Conservation (phyloP, 1,284 basidiomycete species). For the Cutaneotrichosporon cutaneum region DNA sequence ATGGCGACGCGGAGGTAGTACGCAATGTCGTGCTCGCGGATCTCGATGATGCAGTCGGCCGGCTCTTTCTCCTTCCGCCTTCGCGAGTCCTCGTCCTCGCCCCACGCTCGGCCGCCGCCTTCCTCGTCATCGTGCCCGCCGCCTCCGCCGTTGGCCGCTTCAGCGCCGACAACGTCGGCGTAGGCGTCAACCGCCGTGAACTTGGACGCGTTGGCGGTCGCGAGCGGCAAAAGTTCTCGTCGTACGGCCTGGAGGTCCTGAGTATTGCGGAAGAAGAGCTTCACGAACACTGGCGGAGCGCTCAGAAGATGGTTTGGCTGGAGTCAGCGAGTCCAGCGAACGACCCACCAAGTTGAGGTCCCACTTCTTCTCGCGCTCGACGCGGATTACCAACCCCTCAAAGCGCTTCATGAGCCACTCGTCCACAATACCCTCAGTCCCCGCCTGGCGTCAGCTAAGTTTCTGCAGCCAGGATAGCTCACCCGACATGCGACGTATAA, state of each 20-base stretch:
- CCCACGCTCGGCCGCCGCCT: conserved; percentile 56
- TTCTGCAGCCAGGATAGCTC: conserved; percentile 30
- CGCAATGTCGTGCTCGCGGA: conserved; percentile 94
- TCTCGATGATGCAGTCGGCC: conserved; percentile 85
- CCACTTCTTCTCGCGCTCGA: conserved; percentile 82
- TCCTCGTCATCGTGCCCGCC: conserved; percentile 56
- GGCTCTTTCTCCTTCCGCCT: conserved; percentile 65
- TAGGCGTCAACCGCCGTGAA: conserved; percentile 95
- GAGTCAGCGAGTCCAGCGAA: background rate
- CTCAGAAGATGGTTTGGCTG: conserved; percentile 93
- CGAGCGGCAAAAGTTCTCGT: conserved; percentile 84
- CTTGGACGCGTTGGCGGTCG: conserved; percentile 86
- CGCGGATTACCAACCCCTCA: conserved; percentile 77
- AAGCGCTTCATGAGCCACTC: conserved; percentile 95
- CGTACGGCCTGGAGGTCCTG: conserved; percentile 85
- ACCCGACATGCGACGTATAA: conserved; percentile 91
- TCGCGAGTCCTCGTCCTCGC: conserved; percentile 57
- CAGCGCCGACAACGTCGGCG: conserved; percentile 90
- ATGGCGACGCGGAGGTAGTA: conserved; percentile 98
- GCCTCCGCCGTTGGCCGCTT: conserved; percentile 55
- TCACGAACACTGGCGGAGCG: conserved; percentile 80
- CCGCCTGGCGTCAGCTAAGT: conserved; percentile 58
- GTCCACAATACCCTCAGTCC: conserved; percentile 86
- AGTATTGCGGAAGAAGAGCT: conserved; percentile 88
- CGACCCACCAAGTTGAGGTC: conserved; percentile 72